Conservation (phyloP, 2,329 filamentous ascomycete genomes). For the Colletotrichum tamarilloi region DNA sequence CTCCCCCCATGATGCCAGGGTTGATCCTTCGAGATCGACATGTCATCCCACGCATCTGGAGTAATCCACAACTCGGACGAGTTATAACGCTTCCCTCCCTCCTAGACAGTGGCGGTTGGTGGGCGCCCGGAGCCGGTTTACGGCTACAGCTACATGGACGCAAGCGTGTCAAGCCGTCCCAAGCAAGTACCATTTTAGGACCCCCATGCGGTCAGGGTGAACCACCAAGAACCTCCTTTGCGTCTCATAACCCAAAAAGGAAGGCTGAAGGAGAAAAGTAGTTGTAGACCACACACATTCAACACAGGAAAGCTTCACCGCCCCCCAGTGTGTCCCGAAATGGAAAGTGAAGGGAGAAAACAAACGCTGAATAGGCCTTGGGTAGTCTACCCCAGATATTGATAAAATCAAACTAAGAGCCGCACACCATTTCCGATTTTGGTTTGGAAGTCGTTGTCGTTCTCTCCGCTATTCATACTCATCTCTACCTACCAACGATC, state of each 20-base stretch:
- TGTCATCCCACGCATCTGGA: slow-evolving; percentile 19
- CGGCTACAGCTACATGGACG: neutral
- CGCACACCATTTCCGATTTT: neutral
- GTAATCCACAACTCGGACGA: slow-evolving; percentile 6
- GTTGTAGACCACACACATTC: slow-evolving; percentile 15
- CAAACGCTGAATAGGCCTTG: neutral
- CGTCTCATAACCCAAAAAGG: slow-evolving; percentile 28
- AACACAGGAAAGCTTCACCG: slow-evolving; percentile 4
- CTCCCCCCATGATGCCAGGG: neutral
- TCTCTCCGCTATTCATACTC: slow-evolving; percentile 3
- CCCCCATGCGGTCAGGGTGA: slow-evolving; percentile 24
- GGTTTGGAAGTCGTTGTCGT: slow-evolving; percentile 1
- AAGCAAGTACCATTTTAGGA: slow-evolving; percentile 7
- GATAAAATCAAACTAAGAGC: slow-evolving; percentile 28
- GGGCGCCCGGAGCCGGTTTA: slow-evolving; percentile 15
- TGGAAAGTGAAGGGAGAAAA: slow-evolving; percentile 17
- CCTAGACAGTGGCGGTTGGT: neutral
- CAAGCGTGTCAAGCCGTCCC: slow-evolving; percentile 7
- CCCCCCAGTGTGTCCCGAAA: slow-evolving; percentile 6
- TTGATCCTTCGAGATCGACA: slow-evolving; percentile 5
- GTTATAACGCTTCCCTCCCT: neutral
- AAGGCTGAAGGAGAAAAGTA: slow-evolving; percentile 26
- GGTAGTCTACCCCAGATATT: neutral
- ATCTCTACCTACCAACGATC: neutral
- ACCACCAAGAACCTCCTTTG: slow-evolving; percentile 12